phyloP scores from a whole-genome alignment of 2,329 filamentous ascomycete species.

The Neoascochyta sp. region DNA sequence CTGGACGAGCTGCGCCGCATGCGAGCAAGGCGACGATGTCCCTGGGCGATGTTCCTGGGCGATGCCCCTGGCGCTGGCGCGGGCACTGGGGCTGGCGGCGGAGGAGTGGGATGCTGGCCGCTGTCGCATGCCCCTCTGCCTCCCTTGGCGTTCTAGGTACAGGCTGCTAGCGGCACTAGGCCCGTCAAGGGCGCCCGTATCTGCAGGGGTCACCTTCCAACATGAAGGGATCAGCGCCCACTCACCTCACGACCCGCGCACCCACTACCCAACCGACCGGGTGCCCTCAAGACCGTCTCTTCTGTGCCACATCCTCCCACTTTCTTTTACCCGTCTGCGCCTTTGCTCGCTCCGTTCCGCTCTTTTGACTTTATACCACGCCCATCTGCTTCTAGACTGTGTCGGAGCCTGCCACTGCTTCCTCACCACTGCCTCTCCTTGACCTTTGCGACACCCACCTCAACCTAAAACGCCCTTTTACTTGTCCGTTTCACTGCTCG shows the following conservation, averaged over 20 bases:
- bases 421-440: too few relatives aligned
- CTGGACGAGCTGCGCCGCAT: too few relatives aligned
- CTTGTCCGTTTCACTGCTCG: too few relatives aligned
- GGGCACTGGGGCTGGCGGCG: too few relatives aligned
- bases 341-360: constrained; percentile 20
- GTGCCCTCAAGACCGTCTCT: constrained; percentile 20
- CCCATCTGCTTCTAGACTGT: too few relatives aligned
- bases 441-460: too few relatives aligned
- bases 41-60: too few relatives aligned
- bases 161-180: constrained; percentile 18
- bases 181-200: constrained; percentile 15
- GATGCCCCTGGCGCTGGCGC: too few relatives aligned
- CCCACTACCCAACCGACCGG: too few relatives aligned
- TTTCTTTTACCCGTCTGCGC: constrained; percentile 20
- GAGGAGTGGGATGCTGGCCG: constrained; percentile 19
- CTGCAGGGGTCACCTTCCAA: constrained; percentile 25
- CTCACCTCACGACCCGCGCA: constrained; percentile 25
- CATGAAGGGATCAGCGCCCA: constrained; percentile 29
- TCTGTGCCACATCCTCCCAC: constrained; percentile 28
- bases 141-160: constrained; percentile 14
- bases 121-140: constrained; percentile 17
- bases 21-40: too few relatives aligned
- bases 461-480: too few relatives aligned
- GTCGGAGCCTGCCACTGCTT: too few relatives aligned
- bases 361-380: constrained; percentile 19